phyloP scores from a whole-genome alignment of 2,329 filamentous ascomycete genomes.

The Penicillium sclerotiorum region DNA sequence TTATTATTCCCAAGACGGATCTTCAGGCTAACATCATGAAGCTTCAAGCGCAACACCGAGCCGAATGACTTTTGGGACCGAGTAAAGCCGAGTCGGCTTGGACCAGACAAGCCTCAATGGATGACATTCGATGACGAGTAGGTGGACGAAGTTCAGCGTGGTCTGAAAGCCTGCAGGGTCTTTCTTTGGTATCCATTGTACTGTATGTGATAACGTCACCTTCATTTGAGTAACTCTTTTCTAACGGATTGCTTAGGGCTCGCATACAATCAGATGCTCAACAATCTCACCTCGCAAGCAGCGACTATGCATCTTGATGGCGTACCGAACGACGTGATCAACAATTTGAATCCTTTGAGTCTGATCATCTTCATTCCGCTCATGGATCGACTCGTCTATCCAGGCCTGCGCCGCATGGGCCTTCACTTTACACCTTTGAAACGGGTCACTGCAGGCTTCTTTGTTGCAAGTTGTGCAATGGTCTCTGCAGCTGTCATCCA shows the following conservation, averaged over 20 bases:
- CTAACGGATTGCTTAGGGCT: constrained; percentile 34
- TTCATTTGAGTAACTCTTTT: no score
- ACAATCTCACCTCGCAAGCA: constrained; percentile 59
- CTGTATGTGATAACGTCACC: constrained; percentile 29
- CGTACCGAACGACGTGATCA: constrained; percentile 59
- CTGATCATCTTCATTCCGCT: constrained; percentile 59
- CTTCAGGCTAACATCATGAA: constrained; percentile 6
- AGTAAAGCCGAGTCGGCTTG: constrained; percentile 37
- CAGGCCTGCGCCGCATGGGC: constrained; percentile 48
- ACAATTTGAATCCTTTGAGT: constrained; percentile 57
- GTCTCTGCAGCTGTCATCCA: constrained; percentile 55
- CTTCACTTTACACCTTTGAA: constrained; percentile 58
- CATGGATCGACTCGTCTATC: constrained; percentile 57
- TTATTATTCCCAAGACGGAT: background rate
- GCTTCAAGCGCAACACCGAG: constrained; percentile 15
- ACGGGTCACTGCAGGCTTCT: constrained; percentile 56
- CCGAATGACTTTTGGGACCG: constrained; percentile 26
- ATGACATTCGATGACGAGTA: constrained; percentile 83
- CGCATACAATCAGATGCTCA: constrained; percentile 58
- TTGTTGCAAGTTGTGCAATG: constrained; percentile 53
- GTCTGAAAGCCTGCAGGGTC: constrained; percentile 69
- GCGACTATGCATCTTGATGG: constrained; percentile 56
- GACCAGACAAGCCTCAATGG: constrained; percentile 30
- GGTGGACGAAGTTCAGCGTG: constrained; percentile 77
- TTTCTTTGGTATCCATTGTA: constrained; percentile 63